Evolutionary conservation across 192 early-diverging fungal species (phyloP), one percentile per base, ranked within the genome.

Genomic region (Umbelopsis sp.): DNA sequence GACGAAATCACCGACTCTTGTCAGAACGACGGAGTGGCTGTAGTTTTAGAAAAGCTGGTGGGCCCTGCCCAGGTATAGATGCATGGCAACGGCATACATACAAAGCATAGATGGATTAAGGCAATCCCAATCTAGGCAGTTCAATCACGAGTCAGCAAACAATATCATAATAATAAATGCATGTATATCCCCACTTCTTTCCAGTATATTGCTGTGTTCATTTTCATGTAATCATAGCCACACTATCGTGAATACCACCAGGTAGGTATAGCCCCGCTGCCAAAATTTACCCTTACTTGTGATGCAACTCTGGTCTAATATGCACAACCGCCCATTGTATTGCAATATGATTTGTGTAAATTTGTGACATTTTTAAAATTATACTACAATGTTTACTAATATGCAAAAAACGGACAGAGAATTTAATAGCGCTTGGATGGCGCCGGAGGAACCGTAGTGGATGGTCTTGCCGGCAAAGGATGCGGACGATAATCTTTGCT

Each of bases 401-500:
- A 16, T 49, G 12, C 15, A 21, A 21, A 13, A 49, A 48, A 16
- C 11, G 11, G 11, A 20, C 12, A 6, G 48, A 35, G 2, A 25
- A 35, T 61, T 61, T 37, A 61, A 61, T 61, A 61, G 33, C 55
- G 55, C 12, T 61, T 61, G 35, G 35, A 61, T 35, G 52, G 67
- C 33, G 71, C 49, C 44, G 68, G 73, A 46, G 49, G 69, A 45
- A 65, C 45, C 33, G 52, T 70, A 47, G 50, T 49, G 13, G 68
- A 46, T 27, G 61, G 73, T 61, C 48, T 55, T 18, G 69, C 46
- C 33, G 53, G 73, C 27, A 68, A 22, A 6, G 37, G 33, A 18
- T 71, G 51, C 3, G 70, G 37, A 11, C 51, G 33, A 49, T 49
- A 18, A 15, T 64, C 66, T 35, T 68, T 52, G 51, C 58, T 68